Evolutionary conservation across 495 filamentous ascomycete genomes (phyloP), one percentile per base, ranked within the genome.

Genomic region (Penicillium salamii): DNA sequence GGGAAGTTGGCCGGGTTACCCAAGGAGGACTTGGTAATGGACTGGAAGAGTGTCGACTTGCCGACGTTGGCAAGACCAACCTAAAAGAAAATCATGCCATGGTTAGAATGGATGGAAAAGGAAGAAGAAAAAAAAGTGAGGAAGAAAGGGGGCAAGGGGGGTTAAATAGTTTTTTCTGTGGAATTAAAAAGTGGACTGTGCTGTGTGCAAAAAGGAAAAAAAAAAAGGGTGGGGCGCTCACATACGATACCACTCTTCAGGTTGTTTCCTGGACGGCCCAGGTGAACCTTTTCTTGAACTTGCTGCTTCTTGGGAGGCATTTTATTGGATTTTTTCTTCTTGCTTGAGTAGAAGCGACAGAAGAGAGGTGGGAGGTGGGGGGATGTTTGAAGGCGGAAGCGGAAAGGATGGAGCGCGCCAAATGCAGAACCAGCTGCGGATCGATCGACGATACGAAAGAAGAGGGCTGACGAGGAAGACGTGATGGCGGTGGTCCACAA

Each of bases 1-100:
- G 95, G 95, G 68, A 97, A 99, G 78, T 99, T 99, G 71, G 93
- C 95, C 56, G 95, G 95, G 77, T 99, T 99, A 75, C 95, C 95
- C 59, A 99, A 82, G 54, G 83, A 85, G 71, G 87, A 97, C 78
- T 96, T 97, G 54, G 95, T 99, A 77, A 99, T 96, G 56, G 95
- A 91, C 75, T 99, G 95, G 79, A 99, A 99, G 61, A 99, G 86
- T 19, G 95, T 99, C 49, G 95, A 99, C 75, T 99, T 99, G 66
- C 95, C 95, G 55, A 99, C 95, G 71, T 99, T 99, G 64, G 95
- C 95, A 66, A 99, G 85, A 72, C 95, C 95, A 67, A 98, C 91
- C 91, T 96, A 70, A 58, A n/a, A n/a, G n/a, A n/a, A n/a, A 53
- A 26, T 26, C 23, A 26, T 8, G 49, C 41, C 53, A 60, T 55